Percentiles rank a stretch among this genome's conserved stretches.
Evolutionary conservation across 2,329 filamentous ascomycete species (phyloP).

Genomic region (Stylonectria norvegica): DNA sequence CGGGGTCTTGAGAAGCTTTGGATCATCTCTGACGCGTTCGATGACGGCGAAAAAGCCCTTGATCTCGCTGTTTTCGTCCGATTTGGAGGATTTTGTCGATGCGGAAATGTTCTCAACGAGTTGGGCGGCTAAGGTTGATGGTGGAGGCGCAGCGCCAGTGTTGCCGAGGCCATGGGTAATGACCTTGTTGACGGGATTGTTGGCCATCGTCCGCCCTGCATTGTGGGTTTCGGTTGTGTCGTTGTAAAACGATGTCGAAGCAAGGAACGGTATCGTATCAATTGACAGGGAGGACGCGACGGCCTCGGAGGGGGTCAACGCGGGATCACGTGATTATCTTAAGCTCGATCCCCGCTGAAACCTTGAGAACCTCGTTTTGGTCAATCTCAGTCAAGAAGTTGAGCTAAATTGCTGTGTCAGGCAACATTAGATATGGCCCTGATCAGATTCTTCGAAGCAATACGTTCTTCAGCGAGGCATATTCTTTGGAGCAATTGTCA

Average conservation of each 20-base stretch:
- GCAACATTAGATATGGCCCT: too few species aligned
- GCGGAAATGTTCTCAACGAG: constrained; percentile 78
- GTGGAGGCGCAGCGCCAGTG: constrained; percentile 43
- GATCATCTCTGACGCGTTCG: constrained; percentile 51
- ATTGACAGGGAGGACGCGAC: constrained; percentile 14
- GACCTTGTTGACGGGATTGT: constrained; percentile 19
- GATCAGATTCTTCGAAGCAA: too few species aligned
- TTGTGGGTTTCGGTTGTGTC: constrained; percentile 13
- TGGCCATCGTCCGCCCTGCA: constrained; percentile 30
- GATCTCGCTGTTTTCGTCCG: constrained; percentile 69
- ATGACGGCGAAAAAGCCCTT: constrained; percentile 63
- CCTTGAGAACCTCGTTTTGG: too few species aligned
- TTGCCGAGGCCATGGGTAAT: constrained; percentile 16
- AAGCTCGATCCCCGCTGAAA: not conserved
- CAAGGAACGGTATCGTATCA: not conserved
- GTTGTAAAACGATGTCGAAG: constrained; percentile 2
- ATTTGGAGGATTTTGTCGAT: constrained; percentile 57
- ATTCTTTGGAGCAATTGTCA: too few species aligned
- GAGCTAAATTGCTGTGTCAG: too few species aligned
- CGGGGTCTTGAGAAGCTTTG: constrained; percentile 52
- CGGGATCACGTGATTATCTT: constrained; percentile 21
- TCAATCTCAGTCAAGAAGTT: too few species aligned
- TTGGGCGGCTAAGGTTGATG: constrained; percentile 84
- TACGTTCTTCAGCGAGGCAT: too few species aligned
- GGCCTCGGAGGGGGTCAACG: constrained; percentile 11